Conservation (phyloP, 2,329 filamentous ascomycete genomes). For the Calonectria pseudoturangicola region DNA sequence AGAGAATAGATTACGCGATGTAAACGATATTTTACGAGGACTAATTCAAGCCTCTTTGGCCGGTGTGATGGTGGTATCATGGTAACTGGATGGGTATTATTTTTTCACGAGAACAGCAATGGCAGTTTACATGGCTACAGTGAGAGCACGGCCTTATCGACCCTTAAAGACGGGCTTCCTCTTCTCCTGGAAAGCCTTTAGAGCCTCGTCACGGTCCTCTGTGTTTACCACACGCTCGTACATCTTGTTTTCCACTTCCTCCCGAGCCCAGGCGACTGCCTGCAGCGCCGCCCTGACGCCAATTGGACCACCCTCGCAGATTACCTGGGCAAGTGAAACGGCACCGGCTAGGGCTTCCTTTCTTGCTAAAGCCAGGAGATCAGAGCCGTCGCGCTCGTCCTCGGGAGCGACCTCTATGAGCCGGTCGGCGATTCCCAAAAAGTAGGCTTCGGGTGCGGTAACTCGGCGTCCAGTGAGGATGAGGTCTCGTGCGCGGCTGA, state of each 20-base stretch:
- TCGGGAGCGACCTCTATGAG: constrained; percentile 85
- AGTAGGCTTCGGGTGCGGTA: constrained; percentile 89
- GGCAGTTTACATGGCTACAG: neutral
- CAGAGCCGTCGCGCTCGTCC: constrained; percentile 64
- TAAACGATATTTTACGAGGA: constrained; percentile 21
- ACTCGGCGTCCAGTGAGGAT: constrained; percentile 94
- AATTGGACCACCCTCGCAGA: constrained; percentile 92
- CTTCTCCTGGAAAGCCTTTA: constrained; percentile 86
- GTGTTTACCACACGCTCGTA: constrained; percentile 90
- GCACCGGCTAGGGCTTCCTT: constrained; percentile 84
- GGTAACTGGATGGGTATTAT: constrained; percentile 15
- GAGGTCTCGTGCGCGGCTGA: constrained; percentile 88
- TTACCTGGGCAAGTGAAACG: constrained; percentile 86
- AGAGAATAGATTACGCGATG: constrained; percentile 38
- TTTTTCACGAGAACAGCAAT: constrained; percentile 1
- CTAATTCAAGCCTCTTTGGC: neutral
- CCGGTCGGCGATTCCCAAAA: constrained; percentile 92
- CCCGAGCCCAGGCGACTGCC: constrained; percentile 83
- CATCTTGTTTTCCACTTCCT: constrained; percentile 89
- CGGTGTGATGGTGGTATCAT: neutral
- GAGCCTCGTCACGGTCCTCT: constrained; percentile 90
- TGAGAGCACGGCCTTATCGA: constrained; percentile 58
- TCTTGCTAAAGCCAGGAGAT: constrained; percentile 75
- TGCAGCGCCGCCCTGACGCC: constrained; percentile 86
- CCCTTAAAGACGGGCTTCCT: constrained; percentile 76